Percentiles rank a stretch among this genome's conserved stretches.
Evolutionary conservation across 2,329 filamentous ascomycete genomes (phyloP).

Genomic region (Fonsecaea multimorphosa): DNA sequence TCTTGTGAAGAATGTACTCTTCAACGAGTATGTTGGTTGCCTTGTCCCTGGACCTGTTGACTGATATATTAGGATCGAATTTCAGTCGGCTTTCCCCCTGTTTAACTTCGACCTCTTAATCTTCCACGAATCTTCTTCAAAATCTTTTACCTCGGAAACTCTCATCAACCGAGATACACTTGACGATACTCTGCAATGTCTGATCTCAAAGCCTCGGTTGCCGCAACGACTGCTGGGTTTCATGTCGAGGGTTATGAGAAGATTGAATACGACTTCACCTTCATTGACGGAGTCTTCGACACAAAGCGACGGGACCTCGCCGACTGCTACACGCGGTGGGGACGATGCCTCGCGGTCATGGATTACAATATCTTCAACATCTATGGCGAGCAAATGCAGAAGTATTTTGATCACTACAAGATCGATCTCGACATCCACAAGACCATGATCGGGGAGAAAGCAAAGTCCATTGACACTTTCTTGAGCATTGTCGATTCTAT

Average conservation of each 20-base stretch:
- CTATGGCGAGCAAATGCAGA: slow-evolving; percentile 69
- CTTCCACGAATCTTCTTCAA: background rate
- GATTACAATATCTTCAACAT: slow-evolving; percentile 73
- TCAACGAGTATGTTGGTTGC: background rate
- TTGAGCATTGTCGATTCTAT: slow-evolving; percentile 74
- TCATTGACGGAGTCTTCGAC: slow-evolving; percentile 73
- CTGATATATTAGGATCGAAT: slow-evolving; percentile 8
- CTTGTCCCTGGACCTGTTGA: background rate
- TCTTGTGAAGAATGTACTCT: background rate
- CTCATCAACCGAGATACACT: background rate
- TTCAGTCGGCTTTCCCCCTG: too few relatives aligned
- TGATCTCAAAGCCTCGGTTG: slow-evolving; percentile 70
- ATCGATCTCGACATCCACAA: slow-evolving; percentile 70
- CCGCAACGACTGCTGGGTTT: slow-evolving; percentile 69
- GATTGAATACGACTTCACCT: slow-evolving; percentile 77
- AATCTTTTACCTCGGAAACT: background rate
- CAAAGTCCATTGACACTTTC: slow-evolving; percentile 73
- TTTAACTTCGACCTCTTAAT: background rate
- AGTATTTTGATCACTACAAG: slow-evolving; percentile 70
- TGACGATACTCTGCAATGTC: slow-evolving; percentile 61
- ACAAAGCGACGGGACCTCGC: slow-evolving; percentile 65
- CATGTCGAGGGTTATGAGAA: slow-evolving; percentile 76
- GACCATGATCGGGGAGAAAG: slow-evolving; percentile 77
- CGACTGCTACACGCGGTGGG: slow-evolving; percentile 69
- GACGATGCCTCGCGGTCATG: slow-evolving; percentile 70